Evolutionary conservation across 2,329 filamentous ascomycete genomes (phyloP), one percentile per base, ranked within the genome.

Genomic region (Cercospora berteroae): DNA sequence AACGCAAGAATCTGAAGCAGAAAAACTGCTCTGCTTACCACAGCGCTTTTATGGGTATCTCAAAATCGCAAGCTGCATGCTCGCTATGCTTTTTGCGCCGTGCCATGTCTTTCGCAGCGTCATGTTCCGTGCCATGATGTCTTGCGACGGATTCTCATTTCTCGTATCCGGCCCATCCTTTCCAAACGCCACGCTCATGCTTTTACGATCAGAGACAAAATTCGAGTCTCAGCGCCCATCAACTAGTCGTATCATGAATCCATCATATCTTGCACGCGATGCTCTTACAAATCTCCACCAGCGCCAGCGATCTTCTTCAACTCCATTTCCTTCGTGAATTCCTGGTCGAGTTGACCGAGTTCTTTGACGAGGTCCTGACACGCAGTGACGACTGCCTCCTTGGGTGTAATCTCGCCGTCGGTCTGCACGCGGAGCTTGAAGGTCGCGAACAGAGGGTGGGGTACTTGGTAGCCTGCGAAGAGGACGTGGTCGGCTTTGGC

Each of bases 311-410:
- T 94, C 81, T 93, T 94, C 75, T 92, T 89, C 74, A 96, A 82
- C 80, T 96, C 92, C 81, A 89, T 95, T 80, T 98, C 94, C 76
- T 94, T 93, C 20, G 92, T 96, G 79, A 98, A 97, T 77, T 96
- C 92, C 71, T 92, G 88, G 70, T 90, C 90, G 67, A 99, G 83
- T 71, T 89, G 89, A 65, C 90, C 90, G 64, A 97, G 87, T 72
- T 96, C 90, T 67, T 88, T 86, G 70, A 99, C 91, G 56, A 97
- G 85, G 72, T 93, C 90, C 79, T 91, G 88, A 82, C 92, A 96
- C 50, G 90, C 89, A 61, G 89, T 86, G 64, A 95, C 84, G 48
- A 99, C 85, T 1, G 94, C 93, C 74, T 97, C 92, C 73, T 94
- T 94, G n/a, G 95, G 93, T 1, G 90, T 91, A 70, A 97, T 86